Evolutionary conservation across 495 filamentous ascomycete genomes (phyloP), one percentile per base, ranked within the genome.

Genomic region (Aspergillus bridgeri): DNA sequence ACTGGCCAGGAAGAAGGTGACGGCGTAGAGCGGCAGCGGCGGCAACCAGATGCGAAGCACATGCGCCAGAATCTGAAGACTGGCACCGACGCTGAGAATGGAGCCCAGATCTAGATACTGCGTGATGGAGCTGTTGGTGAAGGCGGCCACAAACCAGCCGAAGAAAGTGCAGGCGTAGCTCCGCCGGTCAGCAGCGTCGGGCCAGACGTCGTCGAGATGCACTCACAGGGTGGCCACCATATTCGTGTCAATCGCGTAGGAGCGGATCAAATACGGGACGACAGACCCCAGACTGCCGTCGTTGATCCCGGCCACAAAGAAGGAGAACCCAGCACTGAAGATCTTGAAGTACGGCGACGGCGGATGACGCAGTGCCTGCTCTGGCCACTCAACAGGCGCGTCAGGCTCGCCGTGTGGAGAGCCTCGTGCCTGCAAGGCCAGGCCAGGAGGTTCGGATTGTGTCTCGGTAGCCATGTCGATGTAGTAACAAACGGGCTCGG

Each of bases 261-360:
- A 65, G 3, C 71, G 67, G 11, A 82, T 68, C 17, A 84, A 68
- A 64, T 85, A 81, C 0, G 81, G 81, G 42, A 83, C 76, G n/a
- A 85, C 51, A 0, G 81, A 71, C 3, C 81, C 81, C 3, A 83
- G 65, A 63, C 74, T 79, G 43, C 81, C 81, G 62, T 83, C 81
- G 29, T 71, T 71, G 51, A 68, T 49, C 0, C 65, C 69, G 4
- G 67, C 69, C n/a, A 68, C 61, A 47, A 71, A 71, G 53, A 71
- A 71, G 1, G 67, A 63, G 17, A 66, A 24, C 0, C 67, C 67
- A 1, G 65, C 62, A 51, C 65, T 68, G 59, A 71, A 43, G 27
- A 67, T 50, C 46, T 71, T 71, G 42, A 61, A 29, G 21, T 64
- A 58, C 11, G 59, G 58, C 60, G 66, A 19, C 13, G 57, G 57